Conservation (phyloP, 2,329 filamentous ascomycete species). For the Shiraia sp. region DNA sequence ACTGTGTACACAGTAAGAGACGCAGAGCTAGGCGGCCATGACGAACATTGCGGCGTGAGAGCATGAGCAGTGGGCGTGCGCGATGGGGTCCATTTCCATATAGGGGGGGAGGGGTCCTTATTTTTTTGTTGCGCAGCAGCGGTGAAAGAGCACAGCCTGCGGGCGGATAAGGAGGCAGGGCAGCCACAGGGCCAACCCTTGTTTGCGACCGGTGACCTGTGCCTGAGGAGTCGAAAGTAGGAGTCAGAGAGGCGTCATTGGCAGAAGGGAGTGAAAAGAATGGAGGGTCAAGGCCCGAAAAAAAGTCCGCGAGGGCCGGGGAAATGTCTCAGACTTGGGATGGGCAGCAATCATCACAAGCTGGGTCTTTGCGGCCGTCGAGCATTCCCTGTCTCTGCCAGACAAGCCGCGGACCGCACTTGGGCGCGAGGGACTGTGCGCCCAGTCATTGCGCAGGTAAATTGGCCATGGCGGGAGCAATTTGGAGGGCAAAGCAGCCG, state of each 20-base stretch:
- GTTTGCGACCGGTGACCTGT: conserved; percentile 28
- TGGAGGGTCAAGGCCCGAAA: conserved; percentile 8
- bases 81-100: too few relatives aligned
- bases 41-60: conserved; percentile 21
- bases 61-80: conserved; percentile 29
- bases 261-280: conserved; percentile 8
- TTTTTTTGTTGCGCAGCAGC: conserved; percentile 23
- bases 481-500: too few relatives aligned
- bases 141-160: conserved; percentile 44
- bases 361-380: conserved; percentile 14
- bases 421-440: too few relatives aligned
- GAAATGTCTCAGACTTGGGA: conserved; percentile 19
- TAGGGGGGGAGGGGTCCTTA: conserved; percentile 27
- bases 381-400: conserved; percentile 12
- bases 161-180: conserved; percentile 11
- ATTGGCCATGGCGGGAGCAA: too few relatives aligned
- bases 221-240: conserved; percentile 20
- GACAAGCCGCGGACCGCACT: conserved; percentile 2
- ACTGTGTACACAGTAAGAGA: too few relatives aligned
- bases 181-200: conserved; percentile 30
- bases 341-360: conserved; percentile 31
- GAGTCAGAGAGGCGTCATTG: conserved; percentile 10
- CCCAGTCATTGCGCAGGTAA: too few relatives aligned
- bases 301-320: conserved; percentile 14
- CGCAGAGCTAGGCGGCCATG: conserved; percentile 28